A percentile compares a stretch with the other conserved stretches of the same genome.
Conservation (phyloP, 257 asterid species). For the Linaria vulgaris region DNA sequence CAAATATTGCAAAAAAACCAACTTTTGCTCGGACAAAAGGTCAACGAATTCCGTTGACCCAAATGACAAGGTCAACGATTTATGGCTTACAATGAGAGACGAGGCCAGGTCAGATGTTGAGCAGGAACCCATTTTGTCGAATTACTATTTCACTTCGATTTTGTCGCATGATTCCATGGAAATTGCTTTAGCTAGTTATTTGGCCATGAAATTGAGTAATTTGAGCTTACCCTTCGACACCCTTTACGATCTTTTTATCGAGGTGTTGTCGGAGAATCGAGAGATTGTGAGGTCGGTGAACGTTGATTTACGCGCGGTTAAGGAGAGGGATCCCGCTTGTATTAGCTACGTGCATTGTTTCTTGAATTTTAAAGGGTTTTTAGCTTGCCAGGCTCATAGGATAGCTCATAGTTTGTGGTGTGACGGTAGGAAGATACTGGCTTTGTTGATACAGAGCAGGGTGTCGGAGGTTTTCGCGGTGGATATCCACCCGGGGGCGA, state of each 20-base stretch:
- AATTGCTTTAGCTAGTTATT: conserved; percentile 35
- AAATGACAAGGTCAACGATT: conserved; percentile 25
- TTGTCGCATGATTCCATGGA: conserved; percentile 41
- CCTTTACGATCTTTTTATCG: conserved; percentile 40
- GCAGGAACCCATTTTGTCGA: conserved; percentile 40
- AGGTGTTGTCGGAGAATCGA: conserved; percentile 33
- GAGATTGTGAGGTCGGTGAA: conserved; percentile 35
- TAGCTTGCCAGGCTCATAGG: conserved; percentile 31
- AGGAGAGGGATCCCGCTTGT: conserved; percentile 57
- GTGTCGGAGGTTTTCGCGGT: conserved; percentile 82
- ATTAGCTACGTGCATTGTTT: conserved; percentile 50
- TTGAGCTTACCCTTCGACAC: conserved; percentile 35
- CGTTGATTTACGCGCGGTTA: conserved; percentile 47
- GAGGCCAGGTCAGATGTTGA: conserved; percentile 47
- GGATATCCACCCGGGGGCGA: conserved; percentile 91
- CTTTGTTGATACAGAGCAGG: conserved; percentile 69
- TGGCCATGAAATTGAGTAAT: conserved; percentile 46
- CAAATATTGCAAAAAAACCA: conserved; percentile 31
- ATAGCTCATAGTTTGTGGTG: conserved; percentile 67
- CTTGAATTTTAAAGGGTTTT: conserved; percentile 46
- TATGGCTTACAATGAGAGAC: conserved; percentile 44
- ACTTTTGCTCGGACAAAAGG: conserved; percentile 18
- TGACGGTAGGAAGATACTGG: conserved; percentile 52
- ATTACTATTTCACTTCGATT: conserved; percentile 36
- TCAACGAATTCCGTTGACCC: conserved; percentile 7